Conservation (phyloP, 768 basidiomycete genomes). For the Lyophyllum semitale region DNA sequence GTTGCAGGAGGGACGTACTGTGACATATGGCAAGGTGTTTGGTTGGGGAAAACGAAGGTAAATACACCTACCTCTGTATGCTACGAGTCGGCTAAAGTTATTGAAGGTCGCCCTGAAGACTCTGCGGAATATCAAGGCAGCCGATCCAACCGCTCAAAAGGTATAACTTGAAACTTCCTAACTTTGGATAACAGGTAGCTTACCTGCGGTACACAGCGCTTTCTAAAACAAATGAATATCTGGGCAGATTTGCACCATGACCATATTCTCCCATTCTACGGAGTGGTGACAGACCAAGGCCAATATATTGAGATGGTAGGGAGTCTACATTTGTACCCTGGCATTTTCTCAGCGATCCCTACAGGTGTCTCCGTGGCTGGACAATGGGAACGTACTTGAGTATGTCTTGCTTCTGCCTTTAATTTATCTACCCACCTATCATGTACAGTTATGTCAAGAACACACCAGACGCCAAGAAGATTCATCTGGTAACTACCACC, state of each 20-base stretch:
- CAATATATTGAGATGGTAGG: slow-evolving; percentile 50
- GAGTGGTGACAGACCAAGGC: slow-evolving; percentile 56
- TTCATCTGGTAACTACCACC: slow-evolving; percentile 39
- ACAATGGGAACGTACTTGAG: slow-evolving; percentile 57
- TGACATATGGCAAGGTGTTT: slow-evolving; percentile 56
- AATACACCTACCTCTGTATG: neutral
- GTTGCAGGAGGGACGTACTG: slow-evolving; percentile 55
- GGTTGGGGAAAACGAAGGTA: slow-evolving; percentile 57
- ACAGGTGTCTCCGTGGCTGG: slow-evolving; percentile 66
- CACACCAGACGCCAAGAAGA: slow-evolving; percentile 38
- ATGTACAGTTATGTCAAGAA: slow-evolving; percentile 40
- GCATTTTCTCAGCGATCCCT: neutral
- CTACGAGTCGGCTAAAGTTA: neutral
- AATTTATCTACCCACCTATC: neutral
- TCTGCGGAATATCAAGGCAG: slow-evolving; percentile 45
- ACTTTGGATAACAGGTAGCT: neutral
- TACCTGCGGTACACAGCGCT: slow-evolving; percentile 43
- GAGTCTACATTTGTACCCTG: neutral
- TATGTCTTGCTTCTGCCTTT: slow-evolving; percentile 21
- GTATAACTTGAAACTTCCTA: slow-evolving; percentile 29
- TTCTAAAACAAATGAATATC: slow-evolving; percentile 56
- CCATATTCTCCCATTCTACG: slow-evolving; percentile 55
- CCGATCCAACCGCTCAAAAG: slow-evolving; percentile 43
- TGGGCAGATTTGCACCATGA: slow-evolving; percentile 54
- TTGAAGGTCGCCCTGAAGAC: slow-evolving; percentile 59